phyloP scores from a whole-genome alignment of 306 rosid genomes.

The Cucurbita argyrosperma region DNA sequence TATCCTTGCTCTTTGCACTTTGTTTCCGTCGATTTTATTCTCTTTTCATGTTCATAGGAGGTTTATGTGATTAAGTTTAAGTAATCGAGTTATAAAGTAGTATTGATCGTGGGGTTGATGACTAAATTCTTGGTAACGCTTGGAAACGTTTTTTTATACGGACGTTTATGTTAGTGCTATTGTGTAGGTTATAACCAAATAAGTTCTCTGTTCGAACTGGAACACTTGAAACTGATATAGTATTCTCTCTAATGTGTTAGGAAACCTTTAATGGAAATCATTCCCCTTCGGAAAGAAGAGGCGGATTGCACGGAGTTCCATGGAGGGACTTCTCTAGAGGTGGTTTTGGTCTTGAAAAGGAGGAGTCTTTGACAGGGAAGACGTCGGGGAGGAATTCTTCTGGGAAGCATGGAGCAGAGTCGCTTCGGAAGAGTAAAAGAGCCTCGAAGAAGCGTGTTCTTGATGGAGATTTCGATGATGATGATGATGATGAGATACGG shows the following conservation, averaged over 20 bases:
- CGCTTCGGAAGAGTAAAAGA: constrained; percentile 70
- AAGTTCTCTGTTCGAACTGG: not conserved
- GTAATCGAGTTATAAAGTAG: not conserved
- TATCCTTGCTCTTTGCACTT: not conserved
- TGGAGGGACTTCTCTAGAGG: constrained; percentile 76
- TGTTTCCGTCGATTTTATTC: not conserved
- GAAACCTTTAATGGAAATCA: constrained; percentile 42
- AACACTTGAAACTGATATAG: constrained; percentile 9
- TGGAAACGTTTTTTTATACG: not conserved
- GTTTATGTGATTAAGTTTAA: not conserved
- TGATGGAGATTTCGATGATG: constrained; percentile 54
- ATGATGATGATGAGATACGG: constrained; percentile 76
- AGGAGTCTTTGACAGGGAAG: constrained; percentile 44
- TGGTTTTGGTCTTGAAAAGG: constrained; percentile 57
- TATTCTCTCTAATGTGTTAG: constrained; percentile 22
- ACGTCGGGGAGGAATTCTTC: constrained; percentile 31
- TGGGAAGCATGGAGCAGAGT: constrained; percentile 47
- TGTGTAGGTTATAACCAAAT: not conserved
- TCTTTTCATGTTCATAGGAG: not conserved
- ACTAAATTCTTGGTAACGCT: not conserved
- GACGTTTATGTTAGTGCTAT: not conserved
- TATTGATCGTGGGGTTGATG: not conserved
- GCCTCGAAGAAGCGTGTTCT: constrained; percentile 62
- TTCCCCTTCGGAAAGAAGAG: constrained; percentile 45
- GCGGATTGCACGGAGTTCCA: constrained; percentile 69